Base-by-base conservation (phyloP, 129 eudicot species). In the Pseudognaphalium luteoalbum region DNA sequence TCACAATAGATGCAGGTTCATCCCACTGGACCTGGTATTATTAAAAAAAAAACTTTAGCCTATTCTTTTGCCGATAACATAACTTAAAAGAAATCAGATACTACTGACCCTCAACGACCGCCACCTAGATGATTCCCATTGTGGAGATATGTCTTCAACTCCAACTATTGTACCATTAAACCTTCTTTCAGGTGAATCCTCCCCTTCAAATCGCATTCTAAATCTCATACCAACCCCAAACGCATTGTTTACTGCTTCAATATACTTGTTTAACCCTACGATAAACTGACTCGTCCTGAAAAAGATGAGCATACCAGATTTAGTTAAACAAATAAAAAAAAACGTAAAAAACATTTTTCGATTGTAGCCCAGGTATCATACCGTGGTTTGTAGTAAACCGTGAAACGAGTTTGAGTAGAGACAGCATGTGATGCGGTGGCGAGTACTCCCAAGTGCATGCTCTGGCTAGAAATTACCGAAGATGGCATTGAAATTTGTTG, bases 371-470 rank as follows among this genome's bases (percentile, higher is more conserved):
- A 33, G 17, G 52, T 61, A 72, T 62, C 75, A 60, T 76, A 88
- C 98, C 98, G 89, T 76, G 98, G 98, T 70, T 94, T 94, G 85
- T 94, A 91, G 76, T 85, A 91, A 75, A 94, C 98, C 8, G 89
- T 87, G 81, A 94, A 91, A 60, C 83, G 78, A 12, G 98, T 88
- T 44, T 82, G 81, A 33, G 97, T 87, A 17, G 85, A 44, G 6
- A 94, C 82, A 10, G 98, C 98, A 82, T 94, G 98, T 61, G 97
- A 94, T 65, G 98, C 98, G 12, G 98, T 94, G 20, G 98, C 98
- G 59, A 94, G 96, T 65, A 93, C 97, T 63, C 98, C 98, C 33
- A 93, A 83, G 76, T 93, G 98, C 98, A 93, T 93, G 68, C 98
- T 94, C 66, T 94, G 98, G 70, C 97, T 94, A 11, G 98, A 94